Evolutionary conservation across 1,139 yeast species (phyloP), one percentile per base, ranked within the genome.

Genomic region (Candida labiduridarum): DNA sequence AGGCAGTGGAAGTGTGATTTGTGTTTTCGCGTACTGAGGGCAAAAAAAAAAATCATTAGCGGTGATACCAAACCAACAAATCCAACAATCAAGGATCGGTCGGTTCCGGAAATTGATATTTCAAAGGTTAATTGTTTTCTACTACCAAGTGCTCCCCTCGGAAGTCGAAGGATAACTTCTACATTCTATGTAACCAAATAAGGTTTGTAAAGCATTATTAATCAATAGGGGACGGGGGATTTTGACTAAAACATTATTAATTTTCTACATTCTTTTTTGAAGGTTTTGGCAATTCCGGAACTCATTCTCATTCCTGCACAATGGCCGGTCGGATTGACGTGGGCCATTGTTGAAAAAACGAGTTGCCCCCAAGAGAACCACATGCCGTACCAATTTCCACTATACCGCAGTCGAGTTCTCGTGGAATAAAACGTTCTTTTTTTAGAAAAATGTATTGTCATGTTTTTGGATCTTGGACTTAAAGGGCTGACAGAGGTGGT

Each of bases 41-140:
- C 4, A 35, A 35, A 35, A 35, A 15, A 35, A 35, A 35, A 35
- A 35, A 2, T 25, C 29, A 25, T 7, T 34, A 14, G 38, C 4
- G 12, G 33, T n/a, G 16, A n/a, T 18, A 25, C 29, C 34, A 34
- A 34, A 34, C 14, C 12, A 34, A 15, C 18, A 34, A 15, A 25
- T 12, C 22, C 22, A 19, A 19, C 22, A 19, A 19, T 19, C 19
- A 15, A 27, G 34, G 44, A 27, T 41, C 31, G 7, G 33, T 30
- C 44, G 44, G 44, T 41, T 30, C 44, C 44, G 19, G 44, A 19
- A 29, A 41, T 41, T 16, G 18, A 7, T 16, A 34, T 15, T 6
- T 12, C 15, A 18, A 36, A 10, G 18, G 25, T 18, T 16, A 18
- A 9, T 18, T 36, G 18, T 18, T 18, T 36, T 16, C 36, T 16